phyloP scores from a whole-genome alignment of 768 basidiomycete genomes.

The Naematelia aurantialba region DNA sequence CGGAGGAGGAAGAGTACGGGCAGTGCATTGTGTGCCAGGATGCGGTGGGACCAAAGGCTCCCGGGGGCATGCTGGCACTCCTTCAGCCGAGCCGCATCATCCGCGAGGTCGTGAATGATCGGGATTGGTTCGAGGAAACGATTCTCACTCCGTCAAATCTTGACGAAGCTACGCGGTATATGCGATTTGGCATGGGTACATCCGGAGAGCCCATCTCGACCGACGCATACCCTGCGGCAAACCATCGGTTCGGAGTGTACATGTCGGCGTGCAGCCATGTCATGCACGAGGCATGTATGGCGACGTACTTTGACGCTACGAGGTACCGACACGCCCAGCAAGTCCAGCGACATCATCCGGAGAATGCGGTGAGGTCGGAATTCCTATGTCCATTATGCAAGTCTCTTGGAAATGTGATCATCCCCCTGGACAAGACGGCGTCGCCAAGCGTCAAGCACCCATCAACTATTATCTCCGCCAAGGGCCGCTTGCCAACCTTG shows the following conservation, averaged over 20 bases:
- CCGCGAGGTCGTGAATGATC: slow-evolving; percentile 64
- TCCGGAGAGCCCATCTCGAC: slow-evolving; percentile 32
- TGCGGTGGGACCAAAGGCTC: slow-evolving; percentile 65
- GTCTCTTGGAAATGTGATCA: slow-evolving; percentile 86
- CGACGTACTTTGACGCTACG: slow-evolving; percentile 79
- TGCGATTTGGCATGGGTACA: slow-evolving; percentile 26
- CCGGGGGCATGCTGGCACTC: slow-evolving; percentile 82
- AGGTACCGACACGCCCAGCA: slow-evolving; percentile 82
- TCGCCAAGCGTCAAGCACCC: slow-evolving; percentile 19
- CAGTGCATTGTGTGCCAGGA: slow-evolving; percentile 99
- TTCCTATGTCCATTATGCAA: slow-evolving; percentile 97
- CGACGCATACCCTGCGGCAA: slow-evolving; percentile 50
- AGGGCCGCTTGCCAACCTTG: slow-evolving; percentile 57
- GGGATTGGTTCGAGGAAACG: slow-evolving; percentile 64
- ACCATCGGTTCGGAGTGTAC: slow-evolving; percentile 79
- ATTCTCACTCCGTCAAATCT: slow-evolving; percentile 63
- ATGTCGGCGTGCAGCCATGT: slow-evolving; percentile 88
- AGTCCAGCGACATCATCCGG: slow-evolving; percentile 87
- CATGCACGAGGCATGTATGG: slow-evolving; percentile 96
- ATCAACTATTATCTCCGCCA: slow-evolving; percentile 22
- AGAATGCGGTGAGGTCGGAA: slow-evolving; percentile 87
- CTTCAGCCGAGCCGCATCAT: slow-evolving; percentile 83
- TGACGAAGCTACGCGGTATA: slow-evolving; percentile 55
- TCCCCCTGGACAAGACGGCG: slow-evolving; percentile 62
- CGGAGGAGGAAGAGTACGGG: slow-evolving; percentile 63